Evolutionary conservation across 208 protist genomes (phyloP).

Genomic region (Spongospora subterranea): DNA sequence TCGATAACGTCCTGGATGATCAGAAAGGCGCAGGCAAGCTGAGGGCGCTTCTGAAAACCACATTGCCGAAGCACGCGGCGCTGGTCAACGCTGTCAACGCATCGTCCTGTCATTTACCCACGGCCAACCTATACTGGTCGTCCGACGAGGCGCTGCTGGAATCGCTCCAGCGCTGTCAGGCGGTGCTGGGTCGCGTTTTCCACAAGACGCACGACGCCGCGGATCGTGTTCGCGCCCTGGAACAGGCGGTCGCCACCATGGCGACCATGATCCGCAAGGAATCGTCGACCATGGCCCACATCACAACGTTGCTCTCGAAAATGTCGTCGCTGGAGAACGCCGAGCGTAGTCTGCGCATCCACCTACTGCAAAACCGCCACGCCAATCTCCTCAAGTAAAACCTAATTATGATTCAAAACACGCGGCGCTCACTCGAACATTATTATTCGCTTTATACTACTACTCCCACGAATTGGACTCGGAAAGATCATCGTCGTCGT

Average conservation of each 20-base stretch:
- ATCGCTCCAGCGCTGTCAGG: background rate
- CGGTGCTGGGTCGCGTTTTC: background rate
- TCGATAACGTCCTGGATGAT: background rate
- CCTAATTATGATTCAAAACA: background rate
- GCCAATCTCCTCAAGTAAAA: background rate
- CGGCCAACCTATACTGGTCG: background rate
- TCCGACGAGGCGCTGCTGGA: background rate
- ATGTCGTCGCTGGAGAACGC: background rate
- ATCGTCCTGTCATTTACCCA: background rate
- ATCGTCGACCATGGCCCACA: background rate
- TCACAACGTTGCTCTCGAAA: background rate
- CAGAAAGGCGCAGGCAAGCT: background rate
- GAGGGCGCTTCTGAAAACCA: background rate
- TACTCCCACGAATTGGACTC: constrained; percentile 33
- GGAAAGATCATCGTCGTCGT: constrained; percentile 4
- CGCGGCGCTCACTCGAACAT: too few relatives aligned
- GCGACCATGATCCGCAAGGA: background rate
- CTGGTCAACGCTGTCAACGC: background rate
- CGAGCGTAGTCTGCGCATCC: background rate
- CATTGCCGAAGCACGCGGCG: background rate
- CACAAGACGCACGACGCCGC: background rate
- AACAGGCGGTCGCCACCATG: background rate
- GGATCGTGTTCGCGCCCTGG: background rate
- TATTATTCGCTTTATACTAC: too few relatives aligned
- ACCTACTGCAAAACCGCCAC: background rate